phyloP scores from a whole-genome alignment of 495 filamentous ascomycete genomes.

The Tuber brumale region DNA sequence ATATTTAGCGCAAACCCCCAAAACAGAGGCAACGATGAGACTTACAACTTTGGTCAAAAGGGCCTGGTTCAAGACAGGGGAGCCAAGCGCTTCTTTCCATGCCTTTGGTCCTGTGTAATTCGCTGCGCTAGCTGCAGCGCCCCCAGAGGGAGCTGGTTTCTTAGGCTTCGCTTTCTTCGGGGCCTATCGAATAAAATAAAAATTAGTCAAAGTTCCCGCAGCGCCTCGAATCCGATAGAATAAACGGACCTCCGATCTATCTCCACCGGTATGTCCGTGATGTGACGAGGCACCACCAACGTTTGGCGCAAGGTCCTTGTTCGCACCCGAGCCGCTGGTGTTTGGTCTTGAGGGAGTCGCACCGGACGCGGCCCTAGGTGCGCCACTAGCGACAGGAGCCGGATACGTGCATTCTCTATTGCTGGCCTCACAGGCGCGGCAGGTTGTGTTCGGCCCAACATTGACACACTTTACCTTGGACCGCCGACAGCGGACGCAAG shows the following conservation, averaged over 20 bases:
- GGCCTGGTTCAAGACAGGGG: constrained; percentile 27
- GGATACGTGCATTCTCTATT: constrained; percentile 74
- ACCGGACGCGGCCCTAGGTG: constrained; percentile 51
- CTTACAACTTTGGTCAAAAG: constrained; percentile 46
- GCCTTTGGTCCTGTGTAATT: constrained; percentile 58
- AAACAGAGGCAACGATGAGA: constrained; percentile 13
- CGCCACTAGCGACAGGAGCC: constrained; percentile 53
- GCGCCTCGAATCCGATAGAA: neutral
- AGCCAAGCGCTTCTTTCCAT: constrained; percentile 52
- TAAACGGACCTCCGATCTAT: constrained; percentile 31
- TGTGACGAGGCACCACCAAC: constrained; percentile 11
- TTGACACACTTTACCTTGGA: constrained; percentile 57
- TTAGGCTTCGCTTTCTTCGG: constrained; percentile 39
- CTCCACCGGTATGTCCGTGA: constrained; percentile 24
- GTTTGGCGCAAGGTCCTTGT: constrained; percentile 48
- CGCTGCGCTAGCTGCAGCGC: constrained; percentile 23
- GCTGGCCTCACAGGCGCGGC: constrained; percentile 68
- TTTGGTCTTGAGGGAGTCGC: constrained; percentile 46
- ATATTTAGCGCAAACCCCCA: constrained; percentile 17
- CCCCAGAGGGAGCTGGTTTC: constrained; percentile 30
- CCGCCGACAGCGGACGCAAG: constrained; percentile 40
- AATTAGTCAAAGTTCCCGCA: neutral
- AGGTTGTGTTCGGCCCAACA: constrained; percentile 63
- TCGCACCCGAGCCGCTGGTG: constrained; percentile 45
- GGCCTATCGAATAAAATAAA: constrained; percentile 13